Percentiles rank a stretch among this genome's conserved stretches.
phyloP scores from a whole-genome alignment of 768 basidiomycete genomes.

The Basidioascus undulatus region DNA sequence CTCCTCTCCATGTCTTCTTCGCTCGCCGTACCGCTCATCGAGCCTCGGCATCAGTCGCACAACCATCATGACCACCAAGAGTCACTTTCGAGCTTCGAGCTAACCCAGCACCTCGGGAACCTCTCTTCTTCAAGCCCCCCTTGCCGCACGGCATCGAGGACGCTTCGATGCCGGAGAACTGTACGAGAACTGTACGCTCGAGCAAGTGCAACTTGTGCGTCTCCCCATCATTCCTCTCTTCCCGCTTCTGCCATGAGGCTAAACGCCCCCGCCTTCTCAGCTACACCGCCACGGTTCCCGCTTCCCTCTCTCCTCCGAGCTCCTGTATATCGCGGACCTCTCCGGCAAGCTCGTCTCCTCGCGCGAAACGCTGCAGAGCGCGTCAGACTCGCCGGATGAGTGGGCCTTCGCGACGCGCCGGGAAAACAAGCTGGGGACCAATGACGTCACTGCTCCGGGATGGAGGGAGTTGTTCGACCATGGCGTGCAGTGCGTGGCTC shows the following conservation, averaged over 20 bases:
- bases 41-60: too few species aligned
- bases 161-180: too few species aligned
- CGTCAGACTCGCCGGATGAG: slow-evolving; percentile 18
- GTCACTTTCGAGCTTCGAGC: too few species aligned
- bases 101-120: too few species aligned
- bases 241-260: neutral
- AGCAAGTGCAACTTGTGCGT: slow-evolving; percentile 22
- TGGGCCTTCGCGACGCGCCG: slow-evolving; percentile 22
- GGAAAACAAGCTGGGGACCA: slow-evolving; percentile 17
- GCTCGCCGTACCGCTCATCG: too few species aligned
- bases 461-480: slow-evolving; percentile 22
- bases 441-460: slow-evolving; percentile 21
- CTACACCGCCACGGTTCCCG: slow-evolving; percentile 25
- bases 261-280: slow-evolving; percentile 11
- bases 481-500: slow-evolving; percentile 19
- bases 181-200: slow-evolving; percentile 21
- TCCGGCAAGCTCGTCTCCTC: slow-evolving; percentile 16
- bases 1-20: too few species aligned
- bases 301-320: slow-evolving; percentile 18
- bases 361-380: slow-evolving; percentile 13
- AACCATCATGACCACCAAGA: too few species aligned
- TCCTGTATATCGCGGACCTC: slow-evolving; percentile 18
- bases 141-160: slow-evolving; percentile 14
- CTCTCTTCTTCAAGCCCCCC: slow-evolving; percentile 20
- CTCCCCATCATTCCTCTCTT: neutral